Evolutionary conservation across 331 rosid genomes (phyloP), one percentile per base, ranked within the genome.

Genomic region (Quercus lobata): DNA sequence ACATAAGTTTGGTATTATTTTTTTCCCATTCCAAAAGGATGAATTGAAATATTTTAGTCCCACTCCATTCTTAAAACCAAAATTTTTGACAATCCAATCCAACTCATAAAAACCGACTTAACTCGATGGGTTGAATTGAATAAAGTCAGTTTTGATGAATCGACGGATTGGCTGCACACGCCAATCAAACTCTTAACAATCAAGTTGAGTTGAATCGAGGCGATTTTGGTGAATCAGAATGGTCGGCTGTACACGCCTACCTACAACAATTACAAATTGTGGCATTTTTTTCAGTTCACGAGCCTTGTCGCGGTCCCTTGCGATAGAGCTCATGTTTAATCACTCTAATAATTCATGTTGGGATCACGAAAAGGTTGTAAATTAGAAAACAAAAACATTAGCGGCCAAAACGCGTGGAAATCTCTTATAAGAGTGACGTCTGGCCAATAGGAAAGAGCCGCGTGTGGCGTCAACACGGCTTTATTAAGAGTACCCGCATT

Each of bases 281-380:
- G 86, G 88, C 92, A 87, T 7, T 41, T 41, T 41, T 41, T 41
- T 41, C 46, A 58, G 66, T 65, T 91, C 97, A 92, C 97, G 97
- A 91, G 97, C 85, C 73, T 91, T 84, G 91, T 84, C 96, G 77
- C 84, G 78, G 89, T 88, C 90, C 83, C 73, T 57, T 24, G 25
- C n/a, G 21, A 57, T 68, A 76, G 68, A 37, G 69, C 57, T 68
- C 65, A 35, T 66, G 82, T 75, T 79, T 22, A 53, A 46, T 85
- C 90, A 76, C 54, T 57, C 73, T 41, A 82, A 86, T 86, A 72
- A 81, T 82, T 76, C 86, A 57, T 84, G 81, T 75, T 74, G 79
- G 72, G 46, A 53, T 88, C 92, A 85, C 90, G 91, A 86, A 92
- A 91, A 90, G 89, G 70, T 76, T 83, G 75, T 70, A 65, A 56